A percentile compares a stretch with the other conserved stretches of the same genome.
Evolutionary conservation across 768 basidiomycete species (phyloP).

Genomic region (Russula ochroleuca): DNA sequence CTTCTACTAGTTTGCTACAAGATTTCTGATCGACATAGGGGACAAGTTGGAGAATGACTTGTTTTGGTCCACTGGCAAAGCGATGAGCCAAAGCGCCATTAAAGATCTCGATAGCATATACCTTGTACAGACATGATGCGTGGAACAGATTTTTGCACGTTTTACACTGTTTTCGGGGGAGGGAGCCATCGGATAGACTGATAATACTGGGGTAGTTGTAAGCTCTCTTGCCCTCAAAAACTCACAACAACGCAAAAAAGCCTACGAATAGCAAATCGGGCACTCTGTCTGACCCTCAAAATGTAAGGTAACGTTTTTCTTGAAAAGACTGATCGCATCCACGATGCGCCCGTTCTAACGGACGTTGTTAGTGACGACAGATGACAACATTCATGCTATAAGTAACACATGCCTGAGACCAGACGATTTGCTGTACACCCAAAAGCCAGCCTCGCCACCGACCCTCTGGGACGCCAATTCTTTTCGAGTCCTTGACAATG

Average conservation of each 20-base stretch:
- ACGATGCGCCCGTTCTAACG: conserved; percentile 81
- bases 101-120: conserved; percentile 30
- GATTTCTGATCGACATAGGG: conserved; percentile 84
- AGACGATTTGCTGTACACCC: conserved; percentile 85
- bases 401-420: conserved; percentile 62
- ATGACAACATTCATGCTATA: not conserved
- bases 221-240: not conserved
- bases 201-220: conserved; percentile 53
- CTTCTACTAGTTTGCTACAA: conserved; percentile 36
- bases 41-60: conserved; percentile 88
- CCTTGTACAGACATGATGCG: conserved; percentile 87
- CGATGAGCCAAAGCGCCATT: not conserved
- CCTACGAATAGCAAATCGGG: conserved; percentile 92
- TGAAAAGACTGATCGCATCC: conserved; percentile 86
- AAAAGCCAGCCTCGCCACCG: conserved; percentile 94
- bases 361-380: not conserved
- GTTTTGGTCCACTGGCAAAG: conserved; percentile 76
- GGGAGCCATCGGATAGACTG: conserved; percentile 78
- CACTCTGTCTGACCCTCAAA: conserved; percentile 97
- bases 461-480: conserved; percentile 84
- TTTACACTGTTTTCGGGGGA: conserved; percentile 88
- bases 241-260: conserved; percentile 12
- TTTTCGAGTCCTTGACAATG: conserved; percentile 79
- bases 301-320: conserved; percentile 87
- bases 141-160: conserved; percentile 96